A percentile compares a stretch with the other conserved stretches of the same genome.
Conservation (phyloP, 805 yeast species). For the Starmerella potacharoeniae region DNA sequence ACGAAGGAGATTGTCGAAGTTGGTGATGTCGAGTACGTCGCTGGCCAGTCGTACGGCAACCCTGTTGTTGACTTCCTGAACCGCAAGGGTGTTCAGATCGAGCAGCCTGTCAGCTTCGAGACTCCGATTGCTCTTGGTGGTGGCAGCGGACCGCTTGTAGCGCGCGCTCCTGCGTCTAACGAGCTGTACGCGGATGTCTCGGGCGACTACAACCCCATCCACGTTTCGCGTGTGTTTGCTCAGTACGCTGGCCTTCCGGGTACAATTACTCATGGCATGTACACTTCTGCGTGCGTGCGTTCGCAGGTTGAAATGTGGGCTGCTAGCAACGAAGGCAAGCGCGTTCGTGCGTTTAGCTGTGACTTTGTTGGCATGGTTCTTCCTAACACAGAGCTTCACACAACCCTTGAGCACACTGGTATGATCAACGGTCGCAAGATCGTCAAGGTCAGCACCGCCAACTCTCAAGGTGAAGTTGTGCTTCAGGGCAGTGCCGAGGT, state of each 20-base stretch:
- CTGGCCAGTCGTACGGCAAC: conserved; percentile 90
- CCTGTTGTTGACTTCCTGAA: conserved; percentile 90
- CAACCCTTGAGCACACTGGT: conserved; percentile 88
- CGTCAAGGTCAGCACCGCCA: conserved; percentile 79
- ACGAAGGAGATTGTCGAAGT: conserved; percentile 78
- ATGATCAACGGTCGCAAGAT: conserved; percentile 99
- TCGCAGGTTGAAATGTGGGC: conserved; percentile 96
- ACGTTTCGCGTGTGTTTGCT: conserved; percentile 90
- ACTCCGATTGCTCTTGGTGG: conserved; percentile 64
- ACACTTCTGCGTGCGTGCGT: conserved; percentile 90
- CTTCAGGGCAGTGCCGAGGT: conserved; percentile 95
- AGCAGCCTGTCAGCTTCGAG: conserved; percentile 86
- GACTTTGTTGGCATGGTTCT: conserved; percentile 92
- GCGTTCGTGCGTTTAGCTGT: conserved; percentile 90
- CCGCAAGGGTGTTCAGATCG: conserved; percentile 86
- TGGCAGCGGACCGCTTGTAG: conserved; percentile 32
- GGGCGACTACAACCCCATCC: conserved; percentile 97
- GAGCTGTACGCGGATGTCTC: conserved; percentile 95
- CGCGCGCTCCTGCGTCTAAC: conserved; percentile 86
- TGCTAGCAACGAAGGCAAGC: conserved; percentile 88
- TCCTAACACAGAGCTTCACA: conserved; percentile 82
- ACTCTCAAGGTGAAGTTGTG: conserved; percentile 66
- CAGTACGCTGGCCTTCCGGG: conserved; percentile 90
- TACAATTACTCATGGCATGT: conserved; percentile 99
- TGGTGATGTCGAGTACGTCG: conserved; percentile 76